phyloP scores from a whole-genome alignment of 805 yeast species.

The Novakomyces olei region DNA sequence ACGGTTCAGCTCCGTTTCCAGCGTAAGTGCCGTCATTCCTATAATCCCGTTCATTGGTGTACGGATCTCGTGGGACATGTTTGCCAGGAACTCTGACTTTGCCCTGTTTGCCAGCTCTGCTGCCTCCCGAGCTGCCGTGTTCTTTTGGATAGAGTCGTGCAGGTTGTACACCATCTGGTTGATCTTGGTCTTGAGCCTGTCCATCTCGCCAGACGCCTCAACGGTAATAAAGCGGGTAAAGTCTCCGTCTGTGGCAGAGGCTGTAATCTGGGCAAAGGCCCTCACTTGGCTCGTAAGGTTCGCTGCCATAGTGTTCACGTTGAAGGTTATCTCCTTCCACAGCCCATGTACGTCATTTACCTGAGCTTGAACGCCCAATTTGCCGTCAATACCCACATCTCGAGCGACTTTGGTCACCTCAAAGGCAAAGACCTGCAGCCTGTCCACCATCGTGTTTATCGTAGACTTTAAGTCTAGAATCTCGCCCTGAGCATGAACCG shows the following conservation, averaged over 20 bases:
- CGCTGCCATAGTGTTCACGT: slow-evolving; percentile 87
- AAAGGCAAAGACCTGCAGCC: slow-evolving; percentile 64
- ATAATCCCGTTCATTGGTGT: slow-evolving; percentile 86
- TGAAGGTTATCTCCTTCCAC: slow-evolving; percentile 80
- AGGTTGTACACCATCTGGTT: slow-evolving; percentile 70
- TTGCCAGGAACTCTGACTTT: slow-evolving; percentile 74
- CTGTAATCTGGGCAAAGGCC: slow-evolving; percentile 82
- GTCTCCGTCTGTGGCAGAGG: slow-evolving; percentile 87
- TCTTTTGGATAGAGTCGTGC: slow-evolving; percentile 74
- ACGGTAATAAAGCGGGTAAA: slow-evolving; percentile 77
- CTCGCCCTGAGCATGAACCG: slow-evolving; percentile 79
- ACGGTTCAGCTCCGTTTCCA: slow-evolving; percentile 74
- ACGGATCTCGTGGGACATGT: slow-evolving; percentile 70
- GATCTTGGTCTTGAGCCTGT: slow-evolving; percentile 29
- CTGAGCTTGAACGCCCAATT: slow-evolving; percentile 78
- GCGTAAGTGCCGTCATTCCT: slow-evolving; percentile 76
- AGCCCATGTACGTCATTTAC: slow-evolving; percentile 76
- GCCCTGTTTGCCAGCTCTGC: slow-evolving; percentile 80
- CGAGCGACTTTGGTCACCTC: slow-evolving; percentile 80
- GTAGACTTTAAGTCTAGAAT: slow-evolving; percentile 67
- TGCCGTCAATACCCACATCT: slow-evolving; percentile 86
- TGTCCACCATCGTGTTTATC: slow-evolving; percentile 82
- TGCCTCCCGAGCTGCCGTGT: slow-evolving; percentile 84
- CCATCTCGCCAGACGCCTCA: slow-evolving; percentile 83
- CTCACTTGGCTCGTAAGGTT: slow-evolving; percentile 78